A percentile compares a stretch with the other conserved stretches of the same genome.
Conservation (phyloP, 2,329 filamentous ascomycete genomes). For the Fusarium subglutinans region DNA sequence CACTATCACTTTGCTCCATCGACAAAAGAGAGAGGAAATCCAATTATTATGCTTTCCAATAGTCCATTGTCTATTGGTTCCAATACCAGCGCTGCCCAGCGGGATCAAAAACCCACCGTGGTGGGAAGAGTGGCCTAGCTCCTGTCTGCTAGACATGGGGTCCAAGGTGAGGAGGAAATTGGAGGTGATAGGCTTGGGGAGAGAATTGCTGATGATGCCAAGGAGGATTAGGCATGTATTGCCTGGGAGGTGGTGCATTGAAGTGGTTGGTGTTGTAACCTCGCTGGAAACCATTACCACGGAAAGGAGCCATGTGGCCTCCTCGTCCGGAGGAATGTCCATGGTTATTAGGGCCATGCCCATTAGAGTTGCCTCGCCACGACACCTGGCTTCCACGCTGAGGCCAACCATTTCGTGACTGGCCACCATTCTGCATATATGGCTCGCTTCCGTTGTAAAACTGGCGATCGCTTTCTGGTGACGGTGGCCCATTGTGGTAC, state of each 20-base stretch:
- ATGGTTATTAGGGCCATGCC: neutral
- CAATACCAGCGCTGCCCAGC: neutral
- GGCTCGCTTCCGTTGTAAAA: neutral
- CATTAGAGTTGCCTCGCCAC: constrained; percentile 27
- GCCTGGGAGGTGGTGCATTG: neutral
- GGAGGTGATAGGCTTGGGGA: constrained; percentile 18
- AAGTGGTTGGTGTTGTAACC: constrained; percentile 1
- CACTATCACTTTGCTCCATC: neutral
- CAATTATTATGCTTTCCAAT: neutral
- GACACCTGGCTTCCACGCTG: constrained; percentile 4
- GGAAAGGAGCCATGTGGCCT: constrained; percentile 6
- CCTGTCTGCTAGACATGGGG: constrained; percentile 13
- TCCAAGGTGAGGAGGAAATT: constrained; percentile 24
- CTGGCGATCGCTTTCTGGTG: constrained; percentile 21
- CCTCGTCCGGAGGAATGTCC: neutral
- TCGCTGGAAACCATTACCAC: constrained; percentile 15
- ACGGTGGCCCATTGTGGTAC: constrained; percentile 2
- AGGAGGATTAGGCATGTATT: constrained; percentile 8
- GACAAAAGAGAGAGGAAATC: neutral
- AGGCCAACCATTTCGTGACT: constrained; percentile 1
- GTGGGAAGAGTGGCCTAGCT: neutral
- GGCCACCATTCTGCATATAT: neutral
- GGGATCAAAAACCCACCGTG: neutral
- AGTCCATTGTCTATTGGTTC: neutral
- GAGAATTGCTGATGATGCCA: constrained; percentile 12